Evolutionary conservation across 2,329 filamentous ascomycete species (phyloP).

Genomic region (Penicillium sp.): DNA sequence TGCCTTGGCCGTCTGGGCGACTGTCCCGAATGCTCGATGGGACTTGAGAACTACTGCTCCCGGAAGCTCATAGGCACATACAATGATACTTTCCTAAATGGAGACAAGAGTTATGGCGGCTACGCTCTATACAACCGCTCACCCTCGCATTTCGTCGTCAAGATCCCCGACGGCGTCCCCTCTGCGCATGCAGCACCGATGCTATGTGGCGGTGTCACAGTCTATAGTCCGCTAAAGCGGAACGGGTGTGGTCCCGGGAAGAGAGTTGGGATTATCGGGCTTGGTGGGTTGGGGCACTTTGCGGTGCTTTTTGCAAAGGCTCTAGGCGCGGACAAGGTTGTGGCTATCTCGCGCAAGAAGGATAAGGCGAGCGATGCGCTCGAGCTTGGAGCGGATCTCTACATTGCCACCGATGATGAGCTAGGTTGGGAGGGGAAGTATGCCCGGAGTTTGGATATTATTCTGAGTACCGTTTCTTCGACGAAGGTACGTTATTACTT

Average conservation of each 20-base stretch:
- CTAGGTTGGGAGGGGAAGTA: conserved; percentile 57
- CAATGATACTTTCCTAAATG: conserved; percentile 48
- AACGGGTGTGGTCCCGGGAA: conserved; percentile 73
- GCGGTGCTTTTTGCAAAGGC: conserved; percentile 73
- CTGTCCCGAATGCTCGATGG: conserved; percentile 59
- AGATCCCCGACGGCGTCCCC: conserved; percentile 58
- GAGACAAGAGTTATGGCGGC: conserved; percentile 69
- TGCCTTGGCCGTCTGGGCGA: conserved; percentile 52
- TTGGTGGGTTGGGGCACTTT: conserved; percentile 77
- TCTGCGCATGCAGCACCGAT: conserved; percentile 68
- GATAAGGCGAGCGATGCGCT: conserved; percentile 59
- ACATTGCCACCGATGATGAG: conserved; percentile 62
- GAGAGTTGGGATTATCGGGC: conserved; percentile 72
- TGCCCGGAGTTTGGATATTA: conserved; percentile 56
- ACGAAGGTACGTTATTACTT: conserved; percentile 12
- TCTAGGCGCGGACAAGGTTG: conserved; percentile 68
- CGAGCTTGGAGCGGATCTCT: conserved; percentile 59
- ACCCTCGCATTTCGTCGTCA: conserved; percentile 63
- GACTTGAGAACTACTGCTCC: conserved; percentile 43
- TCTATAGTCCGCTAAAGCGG: conserved; percentile 70
- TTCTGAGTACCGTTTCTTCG: conserved; percentile 61
- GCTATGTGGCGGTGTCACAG: conserved; percentile 78
- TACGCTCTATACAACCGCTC: conserved; percentile 63
- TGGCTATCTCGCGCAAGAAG: conserved; percentile 58
- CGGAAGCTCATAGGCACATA: conserved; percentile 37